phyloP scores from a whole-genome alignment of 1,139 yeast genomes.

The Citeromyces hawaiiensis region DNA sequence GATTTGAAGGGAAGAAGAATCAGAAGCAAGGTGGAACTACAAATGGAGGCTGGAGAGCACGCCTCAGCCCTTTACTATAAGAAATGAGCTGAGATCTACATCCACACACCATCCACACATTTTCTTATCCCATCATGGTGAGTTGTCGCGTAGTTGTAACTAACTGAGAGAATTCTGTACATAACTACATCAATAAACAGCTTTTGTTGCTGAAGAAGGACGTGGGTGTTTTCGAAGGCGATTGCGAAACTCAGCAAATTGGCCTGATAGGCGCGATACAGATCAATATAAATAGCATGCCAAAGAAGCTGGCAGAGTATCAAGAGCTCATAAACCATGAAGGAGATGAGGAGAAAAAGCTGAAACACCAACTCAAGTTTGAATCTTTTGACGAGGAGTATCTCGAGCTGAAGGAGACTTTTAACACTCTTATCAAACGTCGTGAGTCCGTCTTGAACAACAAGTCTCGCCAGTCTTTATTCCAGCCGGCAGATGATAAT shows the following conservation, averaged over 20 bases:
- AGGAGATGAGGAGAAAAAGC: constrained; percentile 36
- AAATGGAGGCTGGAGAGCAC: constrained; percentile 46
- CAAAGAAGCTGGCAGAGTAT: constrained; percentile 70
- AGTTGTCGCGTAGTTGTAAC: not conserved
- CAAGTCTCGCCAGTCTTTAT: constrained; percentile 17
- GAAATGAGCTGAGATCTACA: constrained; percentile 7
- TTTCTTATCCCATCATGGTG: constrained; percentile 1
- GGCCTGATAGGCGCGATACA: constrained; percentile 66
- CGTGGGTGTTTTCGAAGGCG: constrained; percentile 49
- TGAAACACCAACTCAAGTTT: constrained; percentile 54
- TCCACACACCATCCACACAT: not conserved
- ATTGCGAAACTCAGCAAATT: constrained; percentile 56
- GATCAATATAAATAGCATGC: constrained; percentile 65
- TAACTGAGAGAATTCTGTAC: constrained; percentile 50
- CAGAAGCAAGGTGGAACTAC: constrained; percentile 30
- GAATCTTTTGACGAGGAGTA: constrained; percentile 49
- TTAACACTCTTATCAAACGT: constrained; percentile 46
- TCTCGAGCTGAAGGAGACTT: constrained; percentile 38
- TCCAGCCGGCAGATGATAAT: constrained; percentile 41
- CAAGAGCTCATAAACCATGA: constrained; percentile 52
- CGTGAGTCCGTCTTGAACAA: constrained; percentile 36
- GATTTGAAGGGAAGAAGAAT: constrained; percentile 7
- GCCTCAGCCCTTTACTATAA: constrained; percentile 53
- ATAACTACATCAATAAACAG: constrained; percentile 84
- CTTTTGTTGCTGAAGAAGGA: constrained; percentile 62